Evolutionary conservation across 2,329 filamentous ascomycete species (phyloP).

Genomic region (Gyromitra esculenta): DNA sequence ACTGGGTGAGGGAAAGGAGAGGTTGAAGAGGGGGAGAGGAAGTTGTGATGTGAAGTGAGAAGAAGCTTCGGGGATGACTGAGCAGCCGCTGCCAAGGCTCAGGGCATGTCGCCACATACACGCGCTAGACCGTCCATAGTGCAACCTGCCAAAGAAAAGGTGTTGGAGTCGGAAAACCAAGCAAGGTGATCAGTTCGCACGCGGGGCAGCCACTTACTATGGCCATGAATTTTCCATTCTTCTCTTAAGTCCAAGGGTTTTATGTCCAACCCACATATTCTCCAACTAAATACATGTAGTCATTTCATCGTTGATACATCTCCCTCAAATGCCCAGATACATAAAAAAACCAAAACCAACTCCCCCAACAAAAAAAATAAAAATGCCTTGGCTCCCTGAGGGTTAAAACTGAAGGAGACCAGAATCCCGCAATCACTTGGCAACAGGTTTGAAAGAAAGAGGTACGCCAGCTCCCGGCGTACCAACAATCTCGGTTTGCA

Average conservation of each 20-base stretch:
- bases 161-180: neutral
- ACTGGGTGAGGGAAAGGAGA: slow-evolving; percentile 13
- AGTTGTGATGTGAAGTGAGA: slow-evolving; percentile 47
- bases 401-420: neutral
- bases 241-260: neutral
- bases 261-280: neutral
- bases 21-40: slow-evolving; percentile 27
- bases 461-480: slow-evolving; percentile 44
- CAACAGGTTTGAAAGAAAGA: slow-evolving; percentile 46
- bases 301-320: neutral
- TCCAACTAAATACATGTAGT: neutral
- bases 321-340: neutral
- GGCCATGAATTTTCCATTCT: neutral
- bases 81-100: slow-evolving; percentile 48
- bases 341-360: slow-evolving; percentile 1
- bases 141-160: no score
- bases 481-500: slow-evolving; percentile 50
- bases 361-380: neutral
- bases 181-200: slow-evolving; percentile 5
- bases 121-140: slow-evolving; percentile 14
- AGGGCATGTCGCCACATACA: slow-evolving; percentile 33
- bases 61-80: slow-evolving; percentile 53
- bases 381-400: neutral
- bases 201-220: neutral
- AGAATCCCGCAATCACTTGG: slow-evolving; percentile 18